These are phyloP conservation scores for Pseudogymnoascus sp. DNA, from an alignment of 2,329 filamentous ascomycete species.

Conservation along the genomic window DNA sequence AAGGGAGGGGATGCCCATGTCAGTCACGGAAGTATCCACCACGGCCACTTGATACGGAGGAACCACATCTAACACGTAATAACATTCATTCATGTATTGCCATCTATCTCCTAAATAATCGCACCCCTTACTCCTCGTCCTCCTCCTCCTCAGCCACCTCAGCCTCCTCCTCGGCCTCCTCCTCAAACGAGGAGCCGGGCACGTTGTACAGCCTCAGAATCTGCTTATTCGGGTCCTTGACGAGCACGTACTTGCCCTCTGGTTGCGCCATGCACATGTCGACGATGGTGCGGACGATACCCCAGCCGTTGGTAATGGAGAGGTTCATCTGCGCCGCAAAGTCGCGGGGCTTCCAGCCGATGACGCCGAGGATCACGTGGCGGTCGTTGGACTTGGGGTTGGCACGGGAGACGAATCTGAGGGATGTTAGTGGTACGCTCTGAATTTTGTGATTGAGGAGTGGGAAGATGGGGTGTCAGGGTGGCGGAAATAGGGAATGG, in stretches of 20 bases:
- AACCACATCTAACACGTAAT: not conserved
- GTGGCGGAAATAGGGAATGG: not conserved
- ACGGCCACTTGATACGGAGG: not conserved
- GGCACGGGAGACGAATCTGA: conserved; percentile 84
- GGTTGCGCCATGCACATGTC: conserved; percentile 80
- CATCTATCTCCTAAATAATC: not conserved
- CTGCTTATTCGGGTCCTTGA: conserved; percentile 94
- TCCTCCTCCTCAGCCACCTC: conserved; percentile 25
- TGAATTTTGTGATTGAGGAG: not conserved
- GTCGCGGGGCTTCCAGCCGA: conserved; percentile 96
- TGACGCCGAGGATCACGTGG: conserved; percentile 89
- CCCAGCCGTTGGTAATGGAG: conserved; percentile 94
- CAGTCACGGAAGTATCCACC: not conserved
- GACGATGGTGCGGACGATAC: conserved; percentile 94
- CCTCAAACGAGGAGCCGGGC: conserved; percentile 79
- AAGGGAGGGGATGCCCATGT: not conserved
- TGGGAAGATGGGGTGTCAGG: not conserved
- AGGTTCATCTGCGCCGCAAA: conserved; percentile 98
- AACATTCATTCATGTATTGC: conserved; percentile 7
- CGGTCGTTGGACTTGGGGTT: conserved; percentile 89
- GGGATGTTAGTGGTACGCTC: conserved; percentile 20
- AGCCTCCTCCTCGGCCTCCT: conserved; percentile 67
- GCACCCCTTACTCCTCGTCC: conserved; percentile 12
- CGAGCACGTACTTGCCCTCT: conserved; percentile 73
- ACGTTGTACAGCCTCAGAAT: conserved; percentile 91